Evolutionary conservation across 2,329 filamentous ascomycete species (phyloP).

Genomic region (Volutella citrinella): DNA sequence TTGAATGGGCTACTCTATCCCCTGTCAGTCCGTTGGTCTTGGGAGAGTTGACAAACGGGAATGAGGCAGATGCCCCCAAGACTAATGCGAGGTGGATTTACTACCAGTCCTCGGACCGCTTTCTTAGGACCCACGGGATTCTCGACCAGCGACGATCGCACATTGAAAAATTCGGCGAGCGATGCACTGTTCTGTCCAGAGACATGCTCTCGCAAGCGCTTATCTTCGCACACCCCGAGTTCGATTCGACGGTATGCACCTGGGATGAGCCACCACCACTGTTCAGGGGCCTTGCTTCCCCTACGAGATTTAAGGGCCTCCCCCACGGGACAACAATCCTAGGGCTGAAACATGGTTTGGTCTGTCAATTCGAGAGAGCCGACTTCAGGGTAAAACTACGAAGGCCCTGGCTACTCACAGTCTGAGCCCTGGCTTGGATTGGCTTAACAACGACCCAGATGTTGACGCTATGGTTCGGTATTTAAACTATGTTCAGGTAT

Average conservation of each 20-base stretch:
- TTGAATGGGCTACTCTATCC: constrained; percentile 3
- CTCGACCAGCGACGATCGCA: constrained; percentile 1
- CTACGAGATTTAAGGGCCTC: constrained; percentile 1
- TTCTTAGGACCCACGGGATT: not conserved
- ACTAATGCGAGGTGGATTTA: constrained; percentile 2
- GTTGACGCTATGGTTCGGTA: constrained; percentile 2
- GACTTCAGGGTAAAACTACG: not conserved
- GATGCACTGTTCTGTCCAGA: not conserved
- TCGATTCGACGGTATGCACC: not conserved
- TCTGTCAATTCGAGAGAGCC: constrained; percentile 1
- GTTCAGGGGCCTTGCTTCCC: not conserved
- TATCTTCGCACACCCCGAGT: not conserved
- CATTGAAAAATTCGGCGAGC: not conserved
- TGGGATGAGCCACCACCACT: constrained; percentile 3
- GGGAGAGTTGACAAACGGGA: not conserved
- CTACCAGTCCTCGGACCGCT: not conserved
- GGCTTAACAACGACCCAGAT: constrained; percentile 2
- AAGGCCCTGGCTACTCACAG: constrained; percentile 1
- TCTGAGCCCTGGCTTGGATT: not conserved
- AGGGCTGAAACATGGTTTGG: constrained; percentile 2
- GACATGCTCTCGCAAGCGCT: too few species aligned
- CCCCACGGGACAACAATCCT: not conserved
- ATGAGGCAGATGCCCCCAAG: not conserved
- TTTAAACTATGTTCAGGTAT: constrained; percentile 6
- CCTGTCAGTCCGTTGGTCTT: not conserved